These are phyloP conservation scores for Tylopilus sp. DNA, from an alignment of 768 basidiomycete genomes.

Conservation along the genomic window DNA sequence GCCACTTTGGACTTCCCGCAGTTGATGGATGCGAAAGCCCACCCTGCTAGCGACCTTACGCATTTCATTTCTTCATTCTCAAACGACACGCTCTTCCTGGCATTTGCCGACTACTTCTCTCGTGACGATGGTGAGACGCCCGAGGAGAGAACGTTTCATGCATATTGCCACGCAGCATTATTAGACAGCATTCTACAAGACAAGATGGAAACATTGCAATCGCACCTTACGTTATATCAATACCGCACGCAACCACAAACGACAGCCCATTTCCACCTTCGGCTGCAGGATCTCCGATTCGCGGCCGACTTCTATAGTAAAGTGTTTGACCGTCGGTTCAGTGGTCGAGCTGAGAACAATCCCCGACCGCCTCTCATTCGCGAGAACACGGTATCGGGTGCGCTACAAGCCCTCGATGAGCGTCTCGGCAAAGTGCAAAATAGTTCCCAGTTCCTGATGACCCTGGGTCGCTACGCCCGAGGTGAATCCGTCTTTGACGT, in stretches of 20 bases:
- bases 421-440: constrained; percentile 44
- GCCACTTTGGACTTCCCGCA: constrained; percentile 85
- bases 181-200: constrained; percentile 91
- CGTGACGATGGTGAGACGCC: constrained; percentile 56
- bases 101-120: constrained; percentile 78
- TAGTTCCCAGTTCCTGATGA: constrained; percentile 20
- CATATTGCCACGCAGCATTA: constrained; percentile 71
- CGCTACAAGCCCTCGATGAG: constrained; percentile 58
- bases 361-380: constrained; percentile 64
- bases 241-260: constrained; percentile 59
- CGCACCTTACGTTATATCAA: constrained; percentile 68
- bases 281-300: constrained; percentile 72
- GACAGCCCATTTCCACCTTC: constrained; percentile 61
- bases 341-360: constrained; percentile 65
- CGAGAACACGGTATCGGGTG: constrained; percentile 66
- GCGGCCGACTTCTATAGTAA: constrained; percentile 73
- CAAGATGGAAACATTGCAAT: constrained; percentile 74
- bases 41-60: constrained; percentile 70
- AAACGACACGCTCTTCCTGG: constrained; percentile 72
- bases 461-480: constrained; percentile 53
- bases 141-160: constrained; percentile 59
- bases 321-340: constrained; percentile 71
- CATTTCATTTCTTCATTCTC: constrained; percentile 88
- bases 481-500: constrained; percentile 42
- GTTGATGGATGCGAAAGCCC: constrained; percentile 58